Evolutionary conservation across 2,329 filamentous ascomycete genomes (phyloP).

Genomic region (Whalleya microplaca): DNA sequence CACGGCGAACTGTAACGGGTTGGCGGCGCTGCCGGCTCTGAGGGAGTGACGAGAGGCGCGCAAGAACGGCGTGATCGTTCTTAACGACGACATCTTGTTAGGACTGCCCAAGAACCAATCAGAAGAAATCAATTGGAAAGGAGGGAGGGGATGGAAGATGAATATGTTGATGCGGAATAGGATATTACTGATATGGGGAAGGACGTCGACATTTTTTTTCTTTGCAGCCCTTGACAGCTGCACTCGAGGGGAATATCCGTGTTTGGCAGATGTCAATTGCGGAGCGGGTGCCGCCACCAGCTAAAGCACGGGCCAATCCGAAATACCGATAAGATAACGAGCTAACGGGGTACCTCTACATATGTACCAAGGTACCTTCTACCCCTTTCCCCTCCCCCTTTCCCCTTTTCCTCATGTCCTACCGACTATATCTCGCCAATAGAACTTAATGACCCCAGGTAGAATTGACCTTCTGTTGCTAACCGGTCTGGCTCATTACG

Average conservation of each 20-base stretch:
- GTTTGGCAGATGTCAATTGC: neutral
- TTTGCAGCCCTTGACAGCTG: neutral
- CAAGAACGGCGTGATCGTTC: constrained; percentile 77
- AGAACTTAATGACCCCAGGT: too few species aligned
- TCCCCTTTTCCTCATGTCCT: too few species aligned
- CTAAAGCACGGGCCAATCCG: neutral
- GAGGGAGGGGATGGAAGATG: constrained; percentile 15
- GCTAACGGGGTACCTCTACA: neutral
- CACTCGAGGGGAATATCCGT: neutral
- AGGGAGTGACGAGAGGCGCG: constrained; percentile 80
- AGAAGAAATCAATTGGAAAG: constrained; percentile 19
- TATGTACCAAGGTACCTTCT: neutral
- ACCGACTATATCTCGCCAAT: too few species aligned
- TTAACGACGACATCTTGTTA: constrained; percentile 76
- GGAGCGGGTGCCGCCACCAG: neutral
- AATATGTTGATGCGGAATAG: constrained; percentile 4
- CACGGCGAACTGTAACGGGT: constrained; percentile 75
- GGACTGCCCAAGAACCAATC: constrained; percentile 9
- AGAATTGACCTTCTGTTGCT: too few species aligned
- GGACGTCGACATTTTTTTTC: neutral
- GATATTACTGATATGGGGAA: constrained; percentile 5
- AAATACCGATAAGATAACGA: neutral
- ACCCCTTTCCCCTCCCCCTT: too few species aligned
- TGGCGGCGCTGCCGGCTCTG: constrained; percentile 67
- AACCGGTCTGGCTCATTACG: too few species aligned